Evolutionary conservation across 768 basidiomycete genomes (phyloP), one percentile per base, ranked within the genome.

Genomic region (Mycena rosella): DNA sequence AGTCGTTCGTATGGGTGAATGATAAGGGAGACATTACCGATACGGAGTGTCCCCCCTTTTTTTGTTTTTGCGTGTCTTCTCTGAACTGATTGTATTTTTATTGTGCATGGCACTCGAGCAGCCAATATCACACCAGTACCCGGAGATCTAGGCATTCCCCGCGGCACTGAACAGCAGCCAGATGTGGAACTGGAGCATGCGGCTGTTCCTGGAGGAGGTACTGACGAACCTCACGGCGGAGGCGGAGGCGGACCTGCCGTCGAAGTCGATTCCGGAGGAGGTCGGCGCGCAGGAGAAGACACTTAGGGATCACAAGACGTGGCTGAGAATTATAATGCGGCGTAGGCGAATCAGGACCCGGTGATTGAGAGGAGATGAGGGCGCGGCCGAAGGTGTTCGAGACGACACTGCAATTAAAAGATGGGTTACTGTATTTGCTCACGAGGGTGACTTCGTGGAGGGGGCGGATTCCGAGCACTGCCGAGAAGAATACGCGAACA

Each of bases 331-430:
- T 96, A 98, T 82, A 93, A 91, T 81, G 78, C 74, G 60, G 86
- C 91, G 54, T 86, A 90, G 78, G 79, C 84, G 76, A 87, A 93
- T 72, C 89, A 95, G 75, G 90, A 98, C 75, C 95, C 96, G 3
- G 92, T 92, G n/a, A 88, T 98, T 34, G 86, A 90, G 79, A 92
- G 72, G 96, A 98, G 80, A 90, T 99, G 88, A 91, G 91, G 80
- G 89, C 89, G 61, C 85, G 92, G 62, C 92, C 93, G 29, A 93
- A 91, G 85, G 86, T 86, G 48, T 81, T 98, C 38, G 95, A 97
- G 84, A 87, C 82, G 56, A 90, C 90, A 52, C 74, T 94, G 78
- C n/a, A n/a, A n/a, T n/a, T n/a, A n/a, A n/a, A n/a, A n/a, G n/a
- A n/a, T n/a, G n/a, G n/a, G n/a, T n/a, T n/a, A n/a, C n/a, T n/a